Evolutionary conservation across 768 basidiomycete species (phyloP), one percentile per base, ranked within the genome.

Genomic region (Hypsizygus marmoreus): DNA sequence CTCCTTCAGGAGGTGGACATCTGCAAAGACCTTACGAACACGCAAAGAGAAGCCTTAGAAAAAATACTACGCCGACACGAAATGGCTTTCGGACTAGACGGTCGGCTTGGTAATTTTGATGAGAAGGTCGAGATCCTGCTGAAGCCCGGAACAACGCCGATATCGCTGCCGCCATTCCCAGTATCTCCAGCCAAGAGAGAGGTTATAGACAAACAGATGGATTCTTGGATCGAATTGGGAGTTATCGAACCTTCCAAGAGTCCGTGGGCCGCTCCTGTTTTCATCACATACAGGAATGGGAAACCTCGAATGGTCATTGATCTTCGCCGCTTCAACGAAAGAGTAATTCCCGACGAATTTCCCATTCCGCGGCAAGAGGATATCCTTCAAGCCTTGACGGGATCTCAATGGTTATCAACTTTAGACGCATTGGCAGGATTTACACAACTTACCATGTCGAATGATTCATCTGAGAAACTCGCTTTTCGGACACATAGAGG

Each of bases 181-280:
- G 32, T 53, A 6, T 65, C 64, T 2, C 65, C 61, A 7, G 64
- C 56, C 2, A 65, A 63, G 17, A 34, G 60, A n/a, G 50, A 60
- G 38, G 54, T 66, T 0, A 64, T 65, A 4, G 59, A 64, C 35
- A 50, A 59, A 31, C 64, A 65, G 35, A 53, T 66, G 32, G 52
- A 63, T 11, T 29, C 50, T 0, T 73, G 69, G 69, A 47, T 73
- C 2, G 34, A 55, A 9, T 45, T 56, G 7, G 69, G 60, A 2
- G 67, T 75, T 0, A 72, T 75, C 19, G 69, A 75, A 39, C 64
- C 62, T 0, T 73, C 71, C 0, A 47, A 53, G 3, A 72, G 71
- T 46, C 72, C 71, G 0, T 76, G 65, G 65, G 63, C 33, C 0
- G 61, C 60, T 0, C 66, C 63, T 0, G 60, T 60, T 2, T 53